These are phyloP conservation scores for Populus pruinosa DNA, from an alignment of 345 rosid genomes.

Conservation along the genomic window DNA sequence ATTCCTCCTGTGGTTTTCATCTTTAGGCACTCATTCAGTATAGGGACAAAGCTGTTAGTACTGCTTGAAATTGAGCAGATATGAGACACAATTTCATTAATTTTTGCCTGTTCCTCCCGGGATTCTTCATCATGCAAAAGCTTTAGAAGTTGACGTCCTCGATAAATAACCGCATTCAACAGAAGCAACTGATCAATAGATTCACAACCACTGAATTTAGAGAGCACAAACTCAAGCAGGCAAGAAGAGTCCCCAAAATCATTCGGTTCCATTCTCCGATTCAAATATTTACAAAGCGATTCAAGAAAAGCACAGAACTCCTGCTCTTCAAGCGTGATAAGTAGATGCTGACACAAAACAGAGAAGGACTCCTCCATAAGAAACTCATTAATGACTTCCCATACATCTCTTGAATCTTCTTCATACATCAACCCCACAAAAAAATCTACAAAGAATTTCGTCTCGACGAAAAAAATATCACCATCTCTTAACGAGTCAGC, in stretches of 20 bases:
- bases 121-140: conserved; percentile 59
- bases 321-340: conserved; percentile 61
- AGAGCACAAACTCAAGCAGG: conserved; percentile 62
- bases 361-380: conserved; percentile 62
- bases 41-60: conserved; percentile 32
- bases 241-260: conserved; percentile 38
- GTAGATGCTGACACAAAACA: conserved; percentile 62
- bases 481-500: conserved; percentile 80
- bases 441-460: conserved; percentile 57
- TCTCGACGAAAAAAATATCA: conserved; percentile 59
- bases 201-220: conserved; percentile 34
- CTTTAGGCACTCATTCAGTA: conserved; percentile 46
- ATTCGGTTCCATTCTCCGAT: conserved; percentile 23
- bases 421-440: conserved; percentile 62
- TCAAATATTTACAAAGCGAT: conserved; percentile 37
- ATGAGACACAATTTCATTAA: conserved; percentile 42
- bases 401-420: conserved; percentile 59
- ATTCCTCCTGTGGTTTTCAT: conserved; percentile 40
- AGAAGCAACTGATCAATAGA: conserved; percentile 66
- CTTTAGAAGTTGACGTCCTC: conserved; percentile 60
- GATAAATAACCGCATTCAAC: conserved; percentile 56
- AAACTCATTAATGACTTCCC: conserved; percentile 69
- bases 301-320: conserved; percentile 52
- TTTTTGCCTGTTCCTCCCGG: conserved; percentile 34
- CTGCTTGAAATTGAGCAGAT: conserved; percentile 39